A percentile compares a stretch with the other conserved stretches of the same genome.
Conservation (phyloP, 1,284 basidiomycete species). For the Leucocoprinus gongylophorus region DNA sequence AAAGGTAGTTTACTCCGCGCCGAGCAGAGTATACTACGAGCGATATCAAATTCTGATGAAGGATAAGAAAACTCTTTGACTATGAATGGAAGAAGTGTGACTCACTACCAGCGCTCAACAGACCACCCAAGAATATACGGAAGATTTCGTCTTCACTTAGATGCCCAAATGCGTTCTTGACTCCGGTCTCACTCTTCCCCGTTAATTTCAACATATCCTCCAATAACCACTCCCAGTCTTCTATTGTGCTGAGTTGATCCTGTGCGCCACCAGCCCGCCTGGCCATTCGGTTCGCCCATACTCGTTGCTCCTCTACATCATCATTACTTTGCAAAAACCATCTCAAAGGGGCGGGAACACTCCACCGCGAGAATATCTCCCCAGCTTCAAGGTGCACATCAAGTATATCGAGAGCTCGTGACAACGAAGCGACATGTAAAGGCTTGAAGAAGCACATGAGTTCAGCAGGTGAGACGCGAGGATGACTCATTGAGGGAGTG, state of each 20-base stretch:
- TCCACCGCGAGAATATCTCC: conserved; percentile 85
- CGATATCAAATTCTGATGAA: conserved; percentile 68
- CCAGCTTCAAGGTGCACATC: conserved; percentile 92
- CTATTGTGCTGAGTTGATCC: conserved; percentile 50
- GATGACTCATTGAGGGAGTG: conserved; percentile 59
- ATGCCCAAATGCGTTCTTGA: conserved; percentile 73
- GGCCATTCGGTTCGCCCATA: conserved; percentile 82
- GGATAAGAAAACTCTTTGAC: conserved; percentile 2
- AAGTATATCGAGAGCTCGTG: conserved; percentile 78
- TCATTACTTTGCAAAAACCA: conserved; percentile 80
- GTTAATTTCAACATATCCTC: conserved; percentile 85
- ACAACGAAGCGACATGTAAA: conserved; percentile 65
- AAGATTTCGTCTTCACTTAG: conserved; percentile 66
- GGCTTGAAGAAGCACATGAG: conserved; percentile 78
- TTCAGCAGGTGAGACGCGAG: conserved; percentile 58
- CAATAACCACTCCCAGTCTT: conserved; percentile 80
- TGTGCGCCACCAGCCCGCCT: conserved; percentile 56
- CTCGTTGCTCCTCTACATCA: conserved; percentile 65
- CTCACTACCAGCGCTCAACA: conserved; percentile 83
- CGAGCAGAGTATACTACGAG: conserved; percentile 57
- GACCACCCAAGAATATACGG: conserved; percentile 75
- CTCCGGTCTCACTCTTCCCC: conserved; percentile 52
- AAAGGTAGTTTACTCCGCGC: conserved; percentile 48
- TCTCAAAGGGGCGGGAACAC: conserved; percentile 67
- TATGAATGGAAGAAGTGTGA: conserved; percentile 22